Base-by-base conservation (phyloP, 2,329 filamentous ascomycete species). In the Stemphylium beticola region DNA sequence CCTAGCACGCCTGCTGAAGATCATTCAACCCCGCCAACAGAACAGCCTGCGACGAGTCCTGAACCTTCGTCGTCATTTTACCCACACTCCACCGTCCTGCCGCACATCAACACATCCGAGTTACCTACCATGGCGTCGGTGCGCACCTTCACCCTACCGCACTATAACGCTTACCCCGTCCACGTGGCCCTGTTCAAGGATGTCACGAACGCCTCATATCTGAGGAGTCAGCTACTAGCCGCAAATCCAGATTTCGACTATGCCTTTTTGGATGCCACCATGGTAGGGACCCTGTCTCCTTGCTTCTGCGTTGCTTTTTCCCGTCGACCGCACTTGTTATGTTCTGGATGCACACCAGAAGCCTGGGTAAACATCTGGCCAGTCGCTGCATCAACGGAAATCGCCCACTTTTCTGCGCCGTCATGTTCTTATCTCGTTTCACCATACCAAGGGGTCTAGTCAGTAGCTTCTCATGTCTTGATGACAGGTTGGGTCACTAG, bases 161-260 rank as follows among this genome's bases (percentile, higher is more conserved):
- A 97, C 74, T 79, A 96, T 38, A 89, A 91, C 1, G 69, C 80
- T 6, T 81, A 92, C 72, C 82, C 84, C 6, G 80, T 96, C 26
- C 87, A 95, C 74, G 78, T 91, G 44, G 87, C 86, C 38, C 79
- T 96, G 29, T 97, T 95, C 79, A 83, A 81, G 18, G 79, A 91
- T 72, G 85, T 98, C 52, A 74, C 83, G 58, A 99, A 99, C 74
- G 84, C 92, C 10, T 77, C 84, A 0, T 92, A 89, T 69, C 81
- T 99, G 38, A 88, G 92, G 47, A 82, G 88, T 64, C 93, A 97
- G 77, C 85, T 99, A 4, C 81, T 98, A n/a, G 83, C 86, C 5
- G 90, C 91, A 47, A 96, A 98, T 71, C 71, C 85, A 10, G 87
- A 88, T 8, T 98, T 93, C 67, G 92, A 98, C 76, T 98, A 98